Evolutionary conservation across 169 alveolate genomes (phyloP).

Genomic region (Plasmodium gaboni): DNA sequence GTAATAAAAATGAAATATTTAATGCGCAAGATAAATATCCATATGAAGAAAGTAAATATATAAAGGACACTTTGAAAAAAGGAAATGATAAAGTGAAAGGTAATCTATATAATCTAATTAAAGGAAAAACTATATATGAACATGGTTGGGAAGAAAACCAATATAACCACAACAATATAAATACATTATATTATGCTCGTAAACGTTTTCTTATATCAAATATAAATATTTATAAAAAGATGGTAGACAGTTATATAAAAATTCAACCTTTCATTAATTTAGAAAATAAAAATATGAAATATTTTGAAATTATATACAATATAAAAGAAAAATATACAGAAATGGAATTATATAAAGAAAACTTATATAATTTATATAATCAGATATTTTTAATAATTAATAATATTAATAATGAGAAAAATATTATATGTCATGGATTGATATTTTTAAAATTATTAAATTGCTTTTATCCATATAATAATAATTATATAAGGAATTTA

Average conservation of each 20-base stretch:
- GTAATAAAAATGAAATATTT: slow-evolving; percentile 20
- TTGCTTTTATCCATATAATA: slow-evolving; percentile 46
- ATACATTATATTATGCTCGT: slow-evolving; percentile 25
- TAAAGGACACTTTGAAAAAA: neutral
- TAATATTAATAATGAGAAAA: slow-evolving; percentile 61
- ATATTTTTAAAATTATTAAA: slow-evolving; percentile 28
- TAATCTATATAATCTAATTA: slow-evolving; percentile 28
- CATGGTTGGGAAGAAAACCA: slow-evolving; percentile 15
- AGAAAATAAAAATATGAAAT: slow-evolving; percentile 32
- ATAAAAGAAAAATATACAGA: slow-evolving; percentile 28
- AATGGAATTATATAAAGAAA: slow-evolving; percentile 34
- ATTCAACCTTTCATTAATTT: slow-evolving; percentile 23
- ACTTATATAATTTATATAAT: slow-evolving; percentile 40
- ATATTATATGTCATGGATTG: slow-evolving; percentile 54
- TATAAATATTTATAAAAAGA: slow-evolving; percentile 43
- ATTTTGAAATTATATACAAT: slow-evolving; percentile 14
- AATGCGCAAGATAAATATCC: neutral
- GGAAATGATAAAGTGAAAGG: slow-evolving; percentile 4
- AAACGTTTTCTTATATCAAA: slow-evolving; percentile 18
- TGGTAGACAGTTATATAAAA: slow-evolving; percentile 33
- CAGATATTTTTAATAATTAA: slow-evolving; percentile 54
- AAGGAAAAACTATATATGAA: slow-evolving; percentile 21
- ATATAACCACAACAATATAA: slow-evolving; percentile 17
- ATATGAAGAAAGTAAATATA: neutral
- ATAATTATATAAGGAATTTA: slow-evolving; percentile 38